A percentile compares a stretch with the other conserved stretches of the same genome.
Evolutionary conservation across 495 filamentous ascomycete genomes (phyloP).

Genomic region (Friedmanniomyces simplex): DNA sequence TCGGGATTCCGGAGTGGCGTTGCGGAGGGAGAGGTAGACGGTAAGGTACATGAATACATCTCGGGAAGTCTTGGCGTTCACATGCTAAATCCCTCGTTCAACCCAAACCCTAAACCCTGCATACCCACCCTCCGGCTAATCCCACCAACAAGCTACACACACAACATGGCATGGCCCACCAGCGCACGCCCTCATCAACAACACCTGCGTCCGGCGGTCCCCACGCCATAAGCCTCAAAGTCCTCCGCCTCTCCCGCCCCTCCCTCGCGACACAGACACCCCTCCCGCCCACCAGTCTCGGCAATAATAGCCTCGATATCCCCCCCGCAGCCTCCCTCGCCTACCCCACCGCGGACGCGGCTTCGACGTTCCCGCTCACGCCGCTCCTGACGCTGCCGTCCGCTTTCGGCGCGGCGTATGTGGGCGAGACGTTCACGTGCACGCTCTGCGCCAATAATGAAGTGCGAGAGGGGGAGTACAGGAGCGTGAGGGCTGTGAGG

Average conservation of each 20-base stretch:
- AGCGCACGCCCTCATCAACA: slow-evolving; percentile 29
- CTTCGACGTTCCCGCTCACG: slow-evolving; percentile 43
- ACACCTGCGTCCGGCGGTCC: slow-evolving; percentile 43
- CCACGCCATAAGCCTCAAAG: slow-evolving; percentile 81
- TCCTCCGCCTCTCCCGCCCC: slow-evolving; percentile 44
- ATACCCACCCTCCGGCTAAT: no score
- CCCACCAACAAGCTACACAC: not conserved
- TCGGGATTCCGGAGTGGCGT: not conserved
- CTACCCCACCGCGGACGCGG: slow-evolving; percentile 36
- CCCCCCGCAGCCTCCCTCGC: slow-evolving; percentile 42
- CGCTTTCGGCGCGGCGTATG: slow-evolving; percentile 86
- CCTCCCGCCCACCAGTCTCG: slow-evolving; percentile 33
- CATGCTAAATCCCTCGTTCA: no score
- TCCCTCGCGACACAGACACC: slow-evolving; percentile 40
- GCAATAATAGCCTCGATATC: slow-evolving; percentile 38
- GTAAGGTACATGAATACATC: not conserved
- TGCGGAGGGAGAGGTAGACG: not conserved
- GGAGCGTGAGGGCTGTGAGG: slow-evolving; percentile 57
- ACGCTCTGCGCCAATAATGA: slow-evolving; percentile 93
- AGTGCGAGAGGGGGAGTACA: slow-evolving; percentile 21
- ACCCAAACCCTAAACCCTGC: no score
- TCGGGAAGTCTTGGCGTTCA: not conserved
- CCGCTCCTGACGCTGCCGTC: slow-evolving; percentile 79
- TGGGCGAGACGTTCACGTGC: slow-evolving; percentile 90
- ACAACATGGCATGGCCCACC: slow-evolving; percentile 17